Evolutionary conservation across 805 yeast genomes (phyloP), one percentile per base, ranked within the genome.

Genomic region (Citeromyces nyonsensis): DNA sequence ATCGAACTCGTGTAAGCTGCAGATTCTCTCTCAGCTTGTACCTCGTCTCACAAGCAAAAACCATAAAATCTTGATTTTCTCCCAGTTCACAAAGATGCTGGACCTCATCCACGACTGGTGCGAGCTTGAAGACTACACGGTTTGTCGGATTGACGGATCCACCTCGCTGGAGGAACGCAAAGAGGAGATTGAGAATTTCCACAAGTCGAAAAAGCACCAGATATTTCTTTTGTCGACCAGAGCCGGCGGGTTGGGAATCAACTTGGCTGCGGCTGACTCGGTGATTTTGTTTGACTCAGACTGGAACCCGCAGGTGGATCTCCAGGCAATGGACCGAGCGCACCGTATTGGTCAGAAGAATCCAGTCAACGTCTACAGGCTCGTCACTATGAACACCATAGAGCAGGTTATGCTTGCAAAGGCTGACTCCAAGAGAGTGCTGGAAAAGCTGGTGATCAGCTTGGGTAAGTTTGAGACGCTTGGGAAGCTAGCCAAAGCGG

Each of bases 221-320:
- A 62, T 85, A 1, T 88, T 88, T 40, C 51, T 91, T 33, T 59
- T 91, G 10, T 79, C 94, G 10, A 91, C 98, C 0, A 63, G 97
- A 39, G 88, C 97, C 1, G 98, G 96, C 7, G 97, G 97, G 0
- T 63, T 88, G 24, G 98, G 98, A 4, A 71, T 88, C 28, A 88
- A 88, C 46, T 59, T 88, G 35, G 69, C 77, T 0, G 73, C 78
- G 1, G 95, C 97, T 0, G 96, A 91, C 40, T 76, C 94, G 2
- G 97, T 91, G 1, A 69, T 88, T 3, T 44, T 88, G 8, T 85
- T 83, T 47, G 98, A 88, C 46, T 79, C 84, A 35, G 98, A 88
- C 48, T 88, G 96, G 95, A 88, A 88, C 45, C 98, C 97, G 0
- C 96, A 88, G 47, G 93, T 84, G 39, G 97, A 88, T 53, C 57